phyloP scores from a whole-genome alignment of 352 stramenopile genomes.

The Globisporangium apiculatum region DNA sequence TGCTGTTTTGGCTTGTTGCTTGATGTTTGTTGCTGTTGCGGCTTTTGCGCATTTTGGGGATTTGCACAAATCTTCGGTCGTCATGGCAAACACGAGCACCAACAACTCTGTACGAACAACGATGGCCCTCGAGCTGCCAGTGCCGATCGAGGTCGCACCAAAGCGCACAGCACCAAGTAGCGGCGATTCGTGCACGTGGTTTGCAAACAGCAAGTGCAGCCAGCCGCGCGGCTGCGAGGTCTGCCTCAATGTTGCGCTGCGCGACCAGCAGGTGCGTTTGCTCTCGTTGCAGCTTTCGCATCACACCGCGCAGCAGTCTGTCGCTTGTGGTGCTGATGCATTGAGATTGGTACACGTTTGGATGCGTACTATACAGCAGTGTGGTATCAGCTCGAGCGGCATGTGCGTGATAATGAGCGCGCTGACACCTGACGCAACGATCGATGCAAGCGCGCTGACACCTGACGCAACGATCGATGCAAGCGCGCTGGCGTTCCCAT shows the following conservation, averaged over 20 bases:
- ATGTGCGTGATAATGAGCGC: constrained; percentile 1
- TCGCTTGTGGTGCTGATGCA: not conserved
- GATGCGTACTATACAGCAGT: not conserved
- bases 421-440: not conserved
- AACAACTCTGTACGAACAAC: not conserved
- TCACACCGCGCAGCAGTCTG: not conserved
- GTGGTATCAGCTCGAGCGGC: constrained; percentile 3
- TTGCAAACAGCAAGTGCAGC: constrained; percentile 7
- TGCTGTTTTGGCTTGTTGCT: too few relatives aligned
- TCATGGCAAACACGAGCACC: not conserved
- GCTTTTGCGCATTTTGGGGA: not conserved
- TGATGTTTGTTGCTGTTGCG: too few relatives aligned
- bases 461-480: not conserved
- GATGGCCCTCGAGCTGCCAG: not conserved
- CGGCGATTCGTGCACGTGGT: constrained; percentile 10
- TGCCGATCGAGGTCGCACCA: constrained; percentile 1
- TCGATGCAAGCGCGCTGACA: constrained; percentile 1
- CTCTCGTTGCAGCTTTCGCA: not conserved
- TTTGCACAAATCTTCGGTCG: not conserved
- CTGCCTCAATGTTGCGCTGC: constrained; percentile 6
- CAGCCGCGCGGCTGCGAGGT: constrained; percentile 6
- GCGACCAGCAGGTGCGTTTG: constrained; percentile 1
- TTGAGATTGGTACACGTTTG: not conserved
- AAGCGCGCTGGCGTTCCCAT: constrained; percentile 17
- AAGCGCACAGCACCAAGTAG: constrained; percentile 5